These are phyloP conservation scores for Dactylonectria macrodidyma DNA, from an alignment of 2,329 filamentous ascomycete species.

Conservation along the genomic window DNA sequence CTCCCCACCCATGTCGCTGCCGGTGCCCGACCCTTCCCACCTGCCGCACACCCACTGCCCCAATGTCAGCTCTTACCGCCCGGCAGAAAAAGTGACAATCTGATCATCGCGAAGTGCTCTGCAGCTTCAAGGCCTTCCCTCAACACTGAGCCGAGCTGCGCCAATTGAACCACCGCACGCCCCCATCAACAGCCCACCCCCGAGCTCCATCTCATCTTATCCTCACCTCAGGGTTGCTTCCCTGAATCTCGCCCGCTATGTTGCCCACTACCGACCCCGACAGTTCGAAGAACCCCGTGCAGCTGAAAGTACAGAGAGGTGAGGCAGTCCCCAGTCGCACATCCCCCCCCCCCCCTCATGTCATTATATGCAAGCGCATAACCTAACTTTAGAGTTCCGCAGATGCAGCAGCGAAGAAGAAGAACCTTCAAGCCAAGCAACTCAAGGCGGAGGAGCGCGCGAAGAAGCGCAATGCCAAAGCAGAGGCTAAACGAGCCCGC, in stretches of 20 bases:
- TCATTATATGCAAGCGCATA: not conserved
- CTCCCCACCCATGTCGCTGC: conserved; percentile 15
- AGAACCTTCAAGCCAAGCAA: conserved; percentile 28
- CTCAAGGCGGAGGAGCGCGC: conserved; percentile 48
- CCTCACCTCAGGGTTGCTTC: conserved; percentile 16
- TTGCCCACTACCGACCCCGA: conserved; percentile 31
- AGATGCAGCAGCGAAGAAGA: conserved; percentile 37
- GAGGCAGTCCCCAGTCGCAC: conserved; percentile 10
- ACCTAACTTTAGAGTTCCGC: conserved; percentile 19
- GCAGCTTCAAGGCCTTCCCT: conserved; percentile 34
- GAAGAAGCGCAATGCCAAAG: conserved; percentile 54
- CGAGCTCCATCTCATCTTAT: not conserved
- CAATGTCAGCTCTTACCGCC: conserved; percentile 45
- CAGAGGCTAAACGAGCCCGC: conserved; percentile 56
- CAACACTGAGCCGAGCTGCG: conserved; percentile 34
- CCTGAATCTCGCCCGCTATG: conserved; percentile 33
- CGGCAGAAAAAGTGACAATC: conserved; percentile 50
- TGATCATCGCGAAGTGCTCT: conserved; percentile 12
- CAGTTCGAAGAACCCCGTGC: conserved; percentile 34
- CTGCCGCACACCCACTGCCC: conserved; percentile 3
- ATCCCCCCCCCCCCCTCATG: not conserved
- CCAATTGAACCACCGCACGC: conserved; percentile 19
- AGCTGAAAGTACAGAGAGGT: conserved; percentile 41
- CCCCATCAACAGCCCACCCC: not conserved
- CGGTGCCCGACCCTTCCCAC: conserved; percentile 17